Percentiles rank a stretch among this genome's conserved stretches.
Evolutionary conservation across 306 rosid genomes (phyloP).

Genomic region (Prunus davidiana): DNA sequence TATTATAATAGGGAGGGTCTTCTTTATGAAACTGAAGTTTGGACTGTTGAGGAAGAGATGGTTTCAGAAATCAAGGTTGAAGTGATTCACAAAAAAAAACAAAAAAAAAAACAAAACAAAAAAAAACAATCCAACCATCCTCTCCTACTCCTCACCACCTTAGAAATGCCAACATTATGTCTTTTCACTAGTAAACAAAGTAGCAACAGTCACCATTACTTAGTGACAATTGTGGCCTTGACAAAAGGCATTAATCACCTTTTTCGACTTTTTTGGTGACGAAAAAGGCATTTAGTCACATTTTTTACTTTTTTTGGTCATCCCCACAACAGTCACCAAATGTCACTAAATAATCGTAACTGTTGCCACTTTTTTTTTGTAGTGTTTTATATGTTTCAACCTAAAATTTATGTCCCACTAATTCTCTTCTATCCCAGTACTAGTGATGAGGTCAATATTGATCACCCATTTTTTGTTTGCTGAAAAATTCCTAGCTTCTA

Average conservation of each 20-base stretch:
- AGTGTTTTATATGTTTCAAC: background rate
- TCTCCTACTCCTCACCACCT: constrained; percentile 27
- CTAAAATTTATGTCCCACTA: constrained; percentile 1
- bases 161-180: constrained; percentile 11
- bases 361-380: too few species aligned
- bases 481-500: constrained; percentile 20
- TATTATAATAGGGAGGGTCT: background rate
- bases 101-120: background rate
- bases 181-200: background rate
- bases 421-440: constrained; percentile 2
- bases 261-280: background rate
- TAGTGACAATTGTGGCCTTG: too few species aligned
- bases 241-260: background rate
- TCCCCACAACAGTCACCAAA: too few species aligned
- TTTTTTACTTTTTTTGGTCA: too few species aligned
- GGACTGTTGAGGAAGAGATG: constrained; percentile 8
- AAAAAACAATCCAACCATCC: constrained; percentile 10
- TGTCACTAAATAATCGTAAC: too few species aligned
- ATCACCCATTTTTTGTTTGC: background rate
- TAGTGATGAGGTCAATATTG: background rate
- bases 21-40: background rate
- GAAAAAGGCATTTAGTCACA: too few species aligned
- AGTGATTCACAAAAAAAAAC: background rate
- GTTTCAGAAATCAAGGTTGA: constrained; percentile 13
- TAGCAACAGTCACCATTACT: too few species aligned